Evolutionary conservation across 2,329 filamentous ascomycete species (phyloP).

Genomic region (Emmonsiellopsis sp.): DNA sequence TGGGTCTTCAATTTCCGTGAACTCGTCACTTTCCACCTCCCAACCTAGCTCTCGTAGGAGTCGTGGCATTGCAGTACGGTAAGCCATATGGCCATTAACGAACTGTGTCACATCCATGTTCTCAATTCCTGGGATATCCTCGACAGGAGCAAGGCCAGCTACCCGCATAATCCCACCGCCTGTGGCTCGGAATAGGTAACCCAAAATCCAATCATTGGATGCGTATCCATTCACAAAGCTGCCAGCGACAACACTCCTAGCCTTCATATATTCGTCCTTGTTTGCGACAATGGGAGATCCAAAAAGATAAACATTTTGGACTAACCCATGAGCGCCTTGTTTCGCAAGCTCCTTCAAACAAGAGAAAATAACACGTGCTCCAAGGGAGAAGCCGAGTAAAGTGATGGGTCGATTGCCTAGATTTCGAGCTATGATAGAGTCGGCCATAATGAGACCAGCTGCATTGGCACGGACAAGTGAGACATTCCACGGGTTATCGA

Average conservation of each 20-base stretch:
- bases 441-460: conserved; percentile 84
- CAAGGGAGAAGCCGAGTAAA: conserved; percentile 87
- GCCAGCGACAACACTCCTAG: conserved; percentile 77
- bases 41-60: conserved; percentile 82
- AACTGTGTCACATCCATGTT: conserved; percentile 80
- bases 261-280: conserved; percentile 76
- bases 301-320: conserved; percentile 94
- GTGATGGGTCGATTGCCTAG: conserved; percentile 86
- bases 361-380: conserved; percentile 84
- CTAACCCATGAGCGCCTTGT: conserved; percentile 72
- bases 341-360: conserved; percentile 79
- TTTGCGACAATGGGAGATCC: conserved; percentile 88
- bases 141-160: conserved; percentile 70
- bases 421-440: conserved; percentile 86
- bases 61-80: conserved; percentile 82
- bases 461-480: conserved; percentile 82
- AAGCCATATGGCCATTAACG: conserved; percentile 92
- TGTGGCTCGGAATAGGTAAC: conserved; percentile 89
- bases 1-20: conserved; percentile 91
- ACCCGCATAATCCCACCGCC: conserved; percentile 83
- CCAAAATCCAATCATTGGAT: conserved; percentile 92
- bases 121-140: conserved; percentile 70
- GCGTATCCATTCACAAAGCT: conserved; percentile 92
- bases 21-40: conserved; percentile 86
- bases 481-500: conserved; percentile 98